Evolutionary conservation across 495 filamentous ascomycete species (phyloP).

Genomic region (Collariella sp.): DNA sequence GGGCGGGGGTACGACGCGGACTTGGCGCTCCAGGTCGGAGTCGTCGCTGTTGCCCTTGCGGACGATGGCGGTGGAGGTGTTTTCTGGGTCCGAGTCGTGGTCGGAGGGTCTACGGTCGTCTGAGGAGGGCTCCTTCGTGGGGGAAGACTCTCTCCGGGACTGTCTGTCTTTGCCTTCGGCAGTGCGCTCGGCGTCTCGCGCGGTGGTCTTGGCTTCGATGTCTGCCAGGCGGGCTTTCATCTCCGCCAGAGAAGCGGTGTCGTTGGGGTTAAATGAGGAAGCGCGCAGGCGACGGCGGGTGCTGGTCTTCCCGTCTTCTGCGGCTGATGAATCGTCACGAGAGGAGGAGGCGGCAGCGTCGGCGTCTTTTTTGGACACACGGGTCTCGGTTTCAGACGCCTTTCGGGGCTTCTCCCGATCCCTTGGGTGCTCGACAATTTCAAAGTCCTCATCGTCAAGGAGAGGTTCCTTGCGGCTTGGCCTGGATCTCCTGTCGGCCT

Average conservation of each 20-base stretch:
- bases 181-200: slow-evolving; percentile 1
- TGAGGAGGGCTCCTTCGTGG: slow-evolving; percentile 23
- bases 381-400: slow-evolving; percentile 20
- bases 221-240: slow-evolving; percentile 40
- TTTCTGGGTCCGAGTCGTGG: slow-evolving; percentile 18
- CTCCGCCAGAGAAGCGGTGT: slow-evolving; percentile 38
- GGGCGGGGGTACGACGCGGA: slow-evolving; percentile 49
- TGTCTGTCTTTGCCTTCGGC: slow-evolving; percentile 28
- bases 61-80: slow-evolving; percentile 13
- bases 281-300: slow-evolving; percentile 27
- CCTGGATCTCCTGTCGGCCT: slow-evolving; percentile 18
- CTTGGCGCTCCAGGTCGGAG: slow-evolving; percentile 35
- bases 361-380: slow-evolving; percentile 10
- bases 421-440: slow-evolving; percentile 30
- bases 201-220: slow-evolving; percentile 10
- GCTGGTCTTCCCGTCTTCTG: slow-evolving; percentile 20
- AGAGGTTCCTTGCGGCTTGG: slow-evolving; percentile 19
- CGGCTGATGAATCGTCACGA: slow-evolving; percentile 16
- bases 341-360: slow-evolving; percentile 8
- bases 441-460: slow-evolving; percentile 30
- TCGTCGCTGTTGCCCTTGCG: slow-evolving; percentile 30
- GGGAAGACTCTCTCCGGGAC: slow-evolving; percentile 11
- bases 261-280: slow-evolving; percentile 43
- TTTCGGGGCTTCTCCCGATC: slow-evolving; percentile 14
- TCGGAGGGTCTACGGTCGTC: slow-evolving; percentile 21